Evolutionary conservation across 345 rosid genomes (phyloP).

Genomic region (Viola odorata): DNA sequence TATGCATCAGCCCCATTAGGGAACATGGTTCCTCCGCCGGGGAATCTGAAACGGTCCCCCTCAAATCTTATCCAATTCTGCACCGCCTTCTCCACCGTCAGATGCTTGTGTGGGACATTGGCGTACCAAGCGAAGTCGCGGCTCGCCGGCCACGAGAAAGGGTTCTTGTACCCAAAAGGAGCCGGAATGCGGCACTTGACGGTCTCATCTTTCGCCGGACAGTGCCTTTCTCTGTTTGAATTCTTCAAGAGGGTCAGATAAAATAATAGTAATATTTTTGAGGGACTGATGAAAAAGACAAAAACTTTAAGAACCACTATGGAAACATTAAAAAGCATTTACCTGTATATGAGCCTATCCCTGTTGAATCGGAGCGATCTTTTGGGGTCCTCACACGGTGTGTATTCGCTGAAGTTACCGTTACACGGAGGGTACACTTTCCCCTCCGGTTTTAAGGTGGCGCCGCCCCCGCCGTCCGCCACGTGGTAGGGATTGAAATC

Average conservation of each 20-base stretch:
- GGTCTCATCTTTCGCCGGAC: constrained; percentile 23
- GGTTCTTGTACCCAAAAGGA: constrained; percentile 27
- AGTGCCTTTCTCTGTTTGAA: constrained; percentile 30
- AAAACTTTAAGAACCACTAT: too few species aligned
- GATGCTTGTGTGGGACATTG: constrained; percentile 47
- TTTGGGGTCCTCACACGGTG: constrained; percentile 40
- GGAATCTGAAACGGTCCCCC: constrained; percentile 41
- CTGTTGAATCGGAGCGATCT: constrained; percentile 29
- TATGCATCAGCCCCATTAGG: constrained; percentile 48
- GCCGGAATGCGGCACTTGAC: constrained; percentile 25
- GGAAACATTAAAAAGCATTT: too few species aligned
- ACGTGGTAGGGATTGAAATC: constrained; percentile 19
- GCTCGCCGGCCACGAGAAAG: constrained; percentile 43
- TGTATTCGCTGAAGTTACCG: constrained; percentile 36
- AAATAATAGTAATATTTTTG: too few species aligned
- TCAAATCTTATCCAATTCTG: constrained; percentile 49
- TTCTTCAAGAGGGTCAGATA: too few species aligned
- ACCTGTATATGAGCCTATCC: constrained; percentile 18
- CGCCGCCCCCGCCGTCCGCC: constrained; percentile 1
- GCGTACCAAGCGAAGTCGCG: constrained; percentile 43
- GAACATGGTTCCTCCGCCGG: constrained; percentile 55
- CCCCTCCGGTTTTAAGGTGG: background rate
- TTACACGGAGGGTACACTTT: constrained; percentile 30
- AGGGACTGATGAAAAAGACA: too few species aligned
- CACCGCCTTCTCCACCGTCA: constrained; percentile 51